Evolutionary conservation across 345 rosid genomes (phyloP), one percentile per base, ranked within the genome.

Genomic region (Erucastrum elatum): DNA sequence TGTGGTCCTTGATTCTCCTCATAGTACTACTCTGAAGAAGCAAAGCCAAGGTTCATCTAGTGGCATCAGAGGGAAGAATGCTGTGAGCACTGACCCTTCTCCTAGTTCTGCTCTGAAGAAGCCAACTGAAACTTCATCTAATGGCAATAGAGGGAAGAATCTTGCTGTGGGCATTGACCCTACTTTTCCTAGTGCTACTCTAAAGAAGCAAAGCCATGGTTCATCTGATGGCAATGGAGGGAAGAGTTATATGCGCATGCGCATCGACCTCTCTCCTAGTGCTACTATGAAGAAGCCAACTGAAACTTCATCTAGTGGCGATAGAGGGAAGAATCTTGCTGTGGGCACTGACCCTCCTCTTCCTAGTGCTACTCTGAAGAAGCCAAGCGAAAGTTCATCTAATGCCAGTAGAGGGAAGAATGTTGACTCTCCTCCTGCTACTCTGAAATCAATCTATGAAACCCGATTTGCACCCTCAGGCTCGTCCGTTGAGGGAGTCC

Each of bases 391-490:
- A 64, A 6, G 49, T 35, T 35, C 68, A 35, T 35, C 51, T 37
- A 35, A 65, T 35, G 68, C n/a, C 51, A 62, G 65, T 10, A 65
- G 68, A 35, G 78, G 68, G 72, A 82, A 68, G 75, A 37, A 72
- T 25, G 46, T 71, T 75, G 69, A 12, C 17, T 3, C 70, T 61
- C 73, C 81, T 66, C 73, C 81, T 66, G 69, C 66, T 25, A 41
- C 26, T 31, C 56, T 76, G 16, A 73, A 26, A 34, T 77, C 58
- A 6, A 71, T 15, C 64, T 70, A 74, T 34, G 71, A 74, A 53
- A 82, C 81, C 39, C 70, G 74, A 70, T 64, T 84, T 63, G 63
- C 72, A 29, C 16, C 63, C 74, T 74, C 83, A 33, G 75, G 49
- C 70, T 81, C 83, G 0, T 58, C 83, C 11, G 30, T 25, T 70